Percentiles rank a stretch among this genome's conserved stretches.
Conservation (phyloP, 768 basidiomycete genomes). For the Leucogyrophana mollusca region DNA sequence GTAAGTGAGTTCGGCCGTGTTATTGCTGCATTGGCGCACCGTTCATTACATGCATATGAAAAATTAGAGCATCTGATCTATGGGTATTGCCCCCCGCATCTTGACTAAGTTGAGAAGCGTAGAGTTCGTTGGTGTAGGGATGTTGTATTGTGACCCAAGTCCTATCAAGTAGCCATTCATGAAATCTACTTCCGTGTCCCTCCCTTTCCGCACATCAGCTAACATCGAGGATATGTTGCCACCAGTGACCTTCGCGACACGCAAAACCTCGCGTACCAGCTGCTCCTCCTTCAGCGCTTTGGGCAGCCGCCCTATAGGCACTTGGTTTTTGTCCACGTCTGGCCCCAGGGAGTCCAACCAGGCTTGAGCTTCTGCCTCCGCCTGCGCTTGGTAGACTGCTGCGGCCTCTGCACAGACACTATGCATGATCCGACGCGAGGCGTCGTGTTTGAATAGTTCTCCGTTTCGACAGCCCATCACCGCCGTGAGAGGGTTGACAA, state of each 20-base stretch:
- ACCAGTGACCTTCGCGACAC: constrained; percentile 56
- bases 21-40: too few species aligned
- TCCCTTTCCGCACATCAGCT: constrained; percentile 60
- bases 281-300: constrained; percentile 39
- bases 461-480: constrained; percentile 81
- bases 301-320: constrained; percentile 42
- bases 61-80: constrained; percentile 40
- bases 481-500: constrained; percentile 86
- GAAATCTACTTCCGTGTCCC: constrained; percentile 73
- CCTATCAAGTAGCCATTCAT: constrained; percentile 79
- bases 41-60: too few species aligned
- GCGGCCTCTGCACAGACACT: constrained; percentile 74
- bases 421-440: constrained; percentile 43
- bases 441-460: constrained; percentile 50
- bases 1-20: too few species aligned
- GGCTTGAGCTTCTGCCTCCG: constrained; percentile 36
- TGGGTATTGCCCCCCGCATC: constrained; percentile 53
- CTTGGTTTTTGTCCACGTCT: constrained; percentile 18
- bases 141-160: constrained; percentile 54
- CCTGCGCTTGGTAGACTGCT: constrained; percentile 52
- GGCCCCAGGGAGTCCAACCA: constrained; percentile 23
- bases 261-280: constrained; percentile 56
- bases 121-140: constrained; percentile 58
- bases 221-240: constrained; percentile 83
- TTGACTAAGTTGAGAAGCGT: constrained; percentile 58